Conservation (phyloP, 2,329 filamentous ascomycete genomes). For the Orbilia blumenaviensis region DNA sequence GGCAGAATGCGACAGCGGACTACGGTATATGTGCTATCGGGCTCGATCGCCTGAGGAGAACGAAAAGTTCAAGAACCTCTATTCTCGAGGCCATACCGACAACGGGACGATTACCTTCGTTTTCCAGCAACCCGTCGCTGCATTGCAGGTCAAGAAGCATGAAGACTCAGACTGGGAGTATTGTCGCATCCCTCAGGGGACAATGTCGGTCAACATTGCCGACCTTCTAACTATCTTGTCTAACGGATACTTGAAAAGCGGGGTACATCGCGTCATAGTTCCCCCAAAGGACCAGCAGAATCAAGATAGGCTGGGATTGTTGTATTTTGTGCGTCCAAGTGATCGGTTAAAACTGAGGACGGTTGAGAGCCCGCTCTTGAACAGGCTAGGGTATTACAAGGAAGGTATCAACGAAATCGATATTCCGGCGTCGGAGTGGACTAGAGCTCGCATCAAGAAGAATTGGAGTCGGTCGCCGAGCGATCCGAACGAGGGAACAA, state of each 20-base stretch:
- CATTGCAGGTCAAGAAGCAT: slow-evolving; percentile 65
- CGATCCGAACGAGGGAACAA: slow-evolving; percentile 17
- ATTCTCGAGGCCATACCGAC: slow-evolving; percentile 67
- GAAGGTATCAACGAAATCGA: slow-evolving; percentile 45
- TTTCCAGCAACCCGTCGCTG: slow-evolving; percentile 69
- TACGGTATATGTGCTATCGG: slow-evolving; percentile 72
- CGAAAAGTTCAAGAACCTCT: slow-evolving; percentile 63
- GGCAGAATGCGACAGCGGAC: slow-evolving; percentile 68
- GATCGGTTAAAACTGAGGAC: slow-evolving; percentile 62
- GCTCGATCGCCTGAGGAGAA: slow-evolving; percentile 65
- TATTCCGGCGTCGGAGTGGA: slow-evolving; percentile 36
- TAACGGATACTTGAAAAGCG: slow-evolving; percentile 64
- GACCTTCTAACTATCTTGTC: slow-evolving; percentile 66
- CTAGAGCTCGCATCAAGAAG: slow-evolving; percentile 43
- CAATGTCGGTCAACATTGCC: slow-evolving; percentile 66
- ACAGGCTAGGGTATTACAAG: slow-evolving; percentile 26
- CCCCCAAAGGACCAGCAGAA: slow-evolving; percentile 63
- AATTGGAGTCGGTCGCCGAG: slow-evolving; percentile 45
- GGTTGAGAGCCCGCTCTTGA: slow-evolving; percentile 61
- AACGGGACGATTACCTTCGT: slow-evolving; percentile 68
- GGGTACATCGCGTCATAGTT: slow-evolving; percentile 62
- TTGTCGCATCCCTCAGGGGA: slow-evolving; percentile 65
- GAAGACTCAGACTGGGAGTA: slow-evolving; percentile 65
- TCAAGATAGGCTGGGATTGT: slow-evolving; percentile 64
- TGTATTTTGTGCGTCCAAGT: slow-evolving; percentile 66